Evolutionary conservation across 257 asterid species (phyloP), one percentile per base, ranked within the genome.

Genomic region (Solanum chilense): DNA sequence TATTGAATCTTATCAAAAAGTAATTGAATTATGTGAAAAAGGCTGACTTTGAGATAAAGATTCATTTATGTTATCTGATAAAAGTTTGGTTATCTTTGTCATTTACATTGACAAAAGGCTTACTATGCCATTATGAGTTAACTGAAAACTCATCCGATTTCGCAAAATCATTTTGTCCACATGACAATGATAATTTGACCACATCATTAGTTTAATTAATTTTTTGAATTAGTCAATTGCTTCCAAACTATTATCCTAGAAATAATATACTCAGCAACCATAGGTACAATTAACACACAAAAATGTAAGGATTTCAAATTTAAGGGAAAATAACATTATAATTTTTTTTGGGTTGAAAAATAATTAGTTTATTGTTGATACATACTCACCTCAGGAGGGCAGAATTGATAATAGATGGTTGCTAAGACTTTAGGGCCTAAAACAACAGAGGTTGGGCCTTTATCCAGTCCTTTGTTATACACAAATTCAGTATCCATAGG

Each of bases 321-420:
- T 39, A 8, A 23, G 35, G 33, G 16, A 75, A 73, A 73, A 74
- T 21, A 60, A 60, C 23, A 15, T 49, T 49, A 49, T 49, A 49
- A 16, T 49, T 49, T 16, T 49, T 49, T 49, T 49, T 16, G 23
- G 62, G 62, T 52, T 52, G 62, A 52, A 52, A 52, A 52, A 6
- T 15, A 8, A 3, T 5, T 6, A 39, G 82, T 12, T 42, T 12
- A 5, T 75, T 23, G 20, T 75, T 75, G 35, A 41, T 39, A 33
- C 9, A 27, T 18, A 66, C 91, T 86, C 42, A 89, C 95, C 92
- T 90, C 92, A 6, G 91, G 87, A 37, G 94, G 94, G n/a, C 91
- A 91, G 7, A 91, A 88, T 56, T 91, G 92, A 82, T 90, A 91
- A 14, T 91, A 39, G 39, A 41, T 75, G 9, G 88, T 78, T 80